Base-by-base conservation (phyloP, 1,139 yeast species). In the Sugiyamaella castrensis region DNA sequence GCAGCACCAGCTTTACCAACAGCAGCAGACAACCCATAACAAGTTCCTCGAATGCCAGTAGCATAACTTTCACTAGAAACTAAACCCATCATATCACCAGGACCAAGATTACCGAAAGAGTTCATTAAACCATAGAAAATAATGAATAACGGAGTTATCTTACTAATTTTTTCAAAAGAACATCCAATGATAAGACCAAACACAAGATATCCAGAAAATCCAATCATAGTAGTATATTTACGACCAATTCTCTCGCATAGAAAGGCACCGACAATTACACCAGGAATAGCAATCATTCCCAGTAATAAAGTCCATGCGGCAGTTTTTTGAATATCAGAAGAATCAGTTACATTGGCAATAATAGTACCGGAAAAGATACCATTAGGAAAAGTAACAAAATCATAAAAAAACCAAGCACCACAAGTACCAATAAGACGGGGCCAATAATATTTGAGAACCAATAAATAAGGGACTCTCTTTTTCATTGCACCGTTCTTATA, bases 71-170 rank as follows among this genome's bases (percentile, higher is more conserved):
- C 92, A 30, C 85, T 77, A 9, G 87, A 76, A 3, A 78, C 70
- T 50, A 85, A 72, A 8, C 92, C 92, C 75, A 84, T 71, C 73
- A 79, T 79, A 62, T 84, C 77, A 56, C 92, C 92, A 3, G 92
- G 92, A 3, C 94, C 92, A 58, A 83, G 71, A 65, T 84, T 84
- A 58, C 89, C 89, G 54, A 71, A 63, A 3, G 77, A 73, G 68
- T 74, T 74, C 76, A 81, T 76, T 28, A 80, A 64, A 29, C 84
- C 85, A 61, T 80, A 81, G 59, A 81, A 77, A 45, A 81, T 66
- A 46, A 81, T 75, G 63, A 81, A 81, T 27, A 79, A 65, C 5
- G 80, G 77, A n/a, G 75, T 69, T 52, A 77, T 79, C 43, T 75
- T 71, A 38, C 64, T 64, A 51, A 80, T 60, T 61, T 75, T 70